Evolutionary conservation across 2,329 filamentous ascomycete species (phyloP).

Genomic region (Grosmannia penicillata): DNA sequence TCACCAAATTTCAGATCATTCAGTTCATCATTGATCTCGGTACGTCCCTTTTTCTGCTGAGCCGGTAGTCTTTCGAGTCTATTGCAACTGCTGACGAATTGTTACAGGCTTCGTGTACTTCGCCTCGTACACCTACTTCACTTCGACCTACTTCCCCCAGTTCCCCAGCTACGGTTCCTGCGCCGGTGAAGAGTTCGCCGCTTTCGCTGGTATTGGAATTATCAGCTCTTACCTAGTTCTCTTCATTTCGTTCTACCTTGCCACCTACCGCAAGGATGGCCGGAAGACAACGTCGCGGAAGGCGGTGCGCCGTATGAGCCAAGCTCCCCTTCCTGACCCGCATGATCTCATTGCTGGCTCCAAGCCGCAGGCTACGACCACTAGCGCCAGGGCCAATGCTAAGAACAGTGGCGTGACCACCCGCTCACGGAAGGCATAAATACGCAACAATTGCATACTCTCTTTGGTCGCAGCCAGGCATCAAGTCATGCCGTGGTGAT

Average conservation of each 20-base stretch:
- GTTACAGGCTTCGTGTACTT: conserved; percentile 85
- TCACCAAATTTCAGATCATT: conserved; percentile 90
- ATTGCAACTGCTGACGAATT: background rate
- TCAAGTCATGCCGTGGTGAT: background rate
- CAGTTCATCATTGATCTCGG: conserved; percentile 96
- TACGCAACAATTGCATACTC: background rate
- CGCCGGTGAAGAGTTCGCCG: conserved; percentile 92
- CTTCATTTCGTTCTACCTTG: conserved; percentile 98
- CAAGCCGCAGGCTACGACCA: conserved; percentile 35
- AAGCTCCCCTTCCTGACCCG: conserved; percentile 64
- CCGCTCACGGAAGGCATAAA: conserved; percentile 56
- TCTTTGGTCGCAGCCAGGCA: background rate
- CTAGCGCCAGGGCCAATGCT: conserved; percentile 42
- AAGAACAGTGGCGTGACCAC: conserved; percentile 28
- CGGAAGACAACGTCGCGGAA: conserved; percentile 73
- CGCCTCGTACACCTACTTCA: conserved; percentile 97
- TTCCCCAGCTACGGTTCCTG: conserved; percentile 76
- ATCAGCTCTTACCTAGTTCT: conserved; percentile 90
- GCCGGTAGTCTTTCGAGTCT: background rate
- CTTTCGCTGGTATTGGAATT: conserved; percentile 81
- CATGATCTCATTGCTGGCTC: conserved; percentile 48
- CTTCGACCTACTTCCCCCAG: conserved; percentile 74
- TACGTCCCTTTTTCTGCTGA: too few relatives aligned
- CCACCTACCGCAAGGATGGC: conserved; percentile 81
- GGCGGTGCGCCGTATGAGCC: conserved; percentile 50